Percentiles rank a stretch among this genome's conserved stretches.
phyloP scores from a whole-genome alignment of 2,329 filamentous ascomycete species.

The Trichoderma asperellum region DNA sequence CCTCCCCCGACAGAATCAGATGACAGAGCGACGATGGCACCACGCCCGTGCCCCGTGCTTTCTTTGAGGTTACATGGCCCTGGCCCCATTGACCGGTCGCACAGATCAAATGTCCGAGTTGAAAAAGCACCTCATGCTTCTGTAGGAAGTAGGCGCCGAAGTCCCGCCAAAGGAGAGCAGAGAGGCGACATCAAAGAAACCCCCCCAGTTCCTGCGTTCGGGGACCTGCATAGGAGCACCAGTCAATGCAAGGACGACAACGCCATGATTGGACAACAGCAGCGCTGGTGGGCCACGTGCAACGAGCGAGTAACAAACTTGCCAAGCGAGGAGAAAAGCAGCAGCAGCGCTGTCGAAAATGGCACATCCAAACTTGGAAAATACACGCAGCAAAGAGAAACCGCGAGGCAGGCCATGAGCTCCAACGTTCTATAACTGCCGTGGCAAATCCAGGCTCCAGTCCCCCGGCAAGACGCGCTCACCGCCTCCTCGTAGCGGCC shows the following conservation, averaged over 20 bases:
- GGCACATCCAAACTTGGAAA: background rate
- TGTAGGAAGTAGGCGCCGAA: background rate
- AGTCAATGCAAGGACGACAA: background rate
- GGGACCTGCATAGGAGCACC: background rate
- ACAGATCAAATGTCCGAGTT: background rate
- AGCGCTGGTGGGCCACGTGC: background rate
- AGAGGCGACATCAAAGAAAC: background rate
- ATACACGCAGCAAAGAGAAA: too few species aligned
- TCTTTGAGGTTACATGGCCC: slow-evolving; percentile 13
- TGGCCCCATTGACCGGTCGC: background rate
- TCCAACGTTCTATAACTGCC: too few species aligned
- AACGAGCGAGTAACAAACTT: background rate
- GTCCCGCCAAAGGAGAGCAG: background rate
- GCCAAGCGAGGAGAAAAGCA: background rate
- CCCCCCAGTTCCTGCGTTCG: background rate
- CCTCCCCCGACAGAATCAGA: background rate
- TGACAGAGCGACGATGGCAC: background rate
- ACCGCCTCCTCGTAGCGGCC: background rate
- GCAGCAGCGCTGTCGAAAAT: background rate
- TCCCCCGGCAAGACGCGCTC: background rate
- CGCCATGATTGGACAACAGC: background rate
- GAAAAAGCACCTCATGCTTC: background rate
- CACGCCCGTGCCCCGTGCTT: slow-evolving; percentile 17
- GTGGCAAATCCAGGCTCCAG: background rate
- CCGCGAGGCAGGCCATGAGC: too few species aligned